Conservation (phyloP, 2,329 filamentous ascomycete species). For the Fusarium sp. region DNA sequence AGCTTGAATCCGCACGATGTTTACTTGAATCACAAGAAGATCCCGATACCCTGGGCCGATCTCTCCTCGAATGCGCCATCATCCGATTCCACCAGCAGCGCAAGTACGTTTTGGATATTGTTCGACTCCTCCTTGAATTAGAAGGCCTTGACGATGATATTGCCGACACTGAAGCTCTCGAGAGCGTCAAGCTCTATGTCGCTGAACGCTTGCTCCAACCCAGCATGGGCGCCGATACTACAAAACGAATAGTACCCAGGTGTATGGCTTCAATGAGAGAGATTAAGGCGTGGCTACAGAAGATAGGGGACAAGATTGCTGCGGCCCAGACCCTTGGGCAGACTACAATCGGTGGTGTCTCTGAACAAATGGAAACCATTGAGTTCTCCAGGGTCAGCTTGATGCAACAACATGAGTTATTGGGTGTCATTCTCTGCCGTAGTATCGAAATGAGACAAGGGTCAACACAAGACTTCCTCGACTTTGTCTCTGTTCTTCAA, state of each 20-base stretch:
- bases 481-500: slow-evolving; percentile 76
- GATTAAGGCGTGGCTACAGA: slow-evolving; percentile 82
- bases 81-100: slow-evolving; percentile 90
- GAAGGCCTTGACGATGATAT: slow-evolving; percentile 68
- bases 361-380: slow-evolving; percentile 80
- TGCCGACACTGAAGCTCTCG: slow-evolving; percentile 53
- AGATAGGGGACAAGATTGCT: slow-evolving; percentile 80
- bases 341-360: slow-evolving; percentile 55
- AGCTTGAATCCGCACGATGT: slow-evolving; percentile 83
- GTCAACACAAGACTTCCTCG: slow-evolving; percentile 77
- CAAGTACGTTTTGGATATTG: slow-evolving; percentile 83
- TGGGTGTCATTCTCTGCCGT: slow-evolving; percentile 83
- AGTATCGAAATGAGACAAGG: slow-evolving; percentile 82
- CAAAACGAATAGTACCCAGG: slow-evolving; percentile 76
- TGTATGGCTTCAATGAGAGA: slow-evolving; percentile 82
- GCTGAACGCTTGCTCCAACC: slow-evolving; percentile 52
- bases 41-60: slow-evolving; percentile 75
- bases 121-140: slow-evolving; percentile 82
- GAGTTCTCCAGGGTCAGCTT: slow-evolving; percentile 85
- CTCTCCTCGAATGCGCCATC: slow-evolving; percentile 81
- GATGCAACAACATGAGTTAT: slow-evolving; percentile 87
- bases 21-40: slow-evolving; percentile 81
- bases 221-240: slow-evolving; percentile 52
- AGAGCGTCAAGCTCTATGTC: slow-evolving; percentile 54
- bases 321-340: slow-evolving; percentile 82